Conservation (phyloP, 176 grass and related monocot genomes). For the Carex cristatella region DNA sequence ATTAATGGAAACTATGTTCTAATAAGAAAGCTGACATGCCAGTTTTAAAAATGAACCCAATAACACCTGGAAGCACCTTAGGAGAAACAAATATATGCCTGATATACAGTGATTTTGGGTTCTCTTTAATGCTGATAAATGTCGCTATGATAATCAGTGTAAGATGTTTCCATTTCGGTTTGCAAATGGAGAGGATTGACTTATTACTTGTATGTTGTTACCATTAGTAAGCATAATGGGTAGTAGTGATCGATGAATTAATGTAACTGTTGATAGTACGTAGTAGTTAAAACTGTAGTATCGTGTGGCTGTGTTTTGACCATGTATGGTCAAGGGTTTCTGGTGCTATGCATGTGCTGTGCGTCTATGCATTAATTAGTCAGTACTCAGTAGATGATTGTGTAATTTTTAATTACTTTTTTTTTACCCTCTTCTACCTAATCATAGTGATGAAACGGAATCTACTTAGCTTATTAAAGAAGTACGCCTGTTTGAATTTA, state of each 20-base stretch:
- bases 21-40: neutral
- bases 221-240: neutral
- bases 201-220: neutral
- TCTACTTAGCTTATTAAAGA: neutral
- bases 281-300: neutral
- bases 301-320: neutral
- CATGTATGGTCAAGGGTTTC: conserved; percentile 16
- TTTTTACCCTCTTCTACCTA: neutral
- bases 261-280: neutral
- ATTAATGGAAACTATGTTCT: neutral
- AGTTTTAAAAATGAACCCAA: neutral
- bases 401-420: neutral
- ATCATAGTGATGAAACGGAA: neutral
- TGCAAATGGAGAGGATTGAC: conserved; percentile 6
- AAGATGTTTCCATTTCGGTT: neutral
- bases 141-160: neutral
- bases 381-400: neutral
- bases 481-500: neutral
- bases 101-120: neutral
- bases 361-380: neutral
- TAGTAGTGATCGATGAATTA: neutral
- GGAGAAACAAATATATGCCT: neutral
- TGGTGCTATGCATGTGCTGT: conserved; percentile 5
- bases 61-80: neutral
- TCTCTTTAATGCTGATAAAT: neutral